Conservation (phyloP, 179 eudicot species). For the Beta lomatogona region DNA sequence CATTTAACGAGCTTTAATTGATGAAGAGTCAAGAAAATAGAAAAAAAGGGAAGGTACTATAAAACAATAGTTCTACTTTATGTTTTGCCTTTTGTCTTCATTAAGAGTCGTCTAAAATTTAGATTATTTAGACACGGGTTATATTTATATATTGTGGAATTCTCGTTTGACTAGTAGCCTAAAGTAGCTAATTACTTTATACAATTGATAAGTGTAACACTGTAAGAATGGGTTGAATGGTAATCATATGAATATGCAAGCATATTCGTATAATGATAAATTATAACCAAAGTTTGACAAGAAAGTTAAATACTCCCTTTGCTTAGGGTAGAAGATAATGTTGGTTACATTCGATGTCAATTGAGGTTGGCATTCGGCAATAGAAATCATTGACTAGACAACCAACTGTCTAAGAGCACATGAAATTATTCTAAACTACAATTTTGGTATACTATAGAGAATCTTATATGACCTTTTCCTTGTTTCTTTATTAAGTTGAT, state of each 20-base stretch:
- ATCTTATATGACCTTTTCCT: constrained; percentile 13
- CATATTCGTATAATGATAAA: constrained; percentile 4
- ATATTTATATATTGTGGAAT: not conserved
- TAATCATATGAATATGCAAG: not conserved
- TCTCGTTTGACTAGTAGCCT: constrained; percentile 9
- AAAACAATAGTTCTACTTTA: not conserved
- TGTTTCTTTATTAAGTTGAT: not conserved
- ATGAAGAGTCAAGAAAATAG: too few species aligned
- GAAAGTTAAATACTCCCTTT: constrained; percentile 4
- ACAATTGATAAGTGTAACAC: not conserved
- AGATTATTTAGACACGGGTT: not conserved
- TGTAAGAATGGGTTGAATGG: not conserved
- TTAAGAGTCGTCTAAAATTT: constrained; percentile 7
- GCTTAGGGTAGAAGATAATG: constrained; percentile 19
- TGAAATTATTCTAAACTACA: constrained; percentile 33
- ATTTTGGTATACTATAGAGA: constrained; percentile 24
- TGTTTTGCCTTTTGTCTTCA: constrained; percentile 17
- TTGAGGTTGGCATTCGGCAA: constrained; percentile 29
- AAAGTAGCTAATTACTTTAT: not conserved
- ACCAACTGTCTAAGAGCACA: constrained; percentile 24
- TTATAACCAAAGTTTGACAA: constrained; percentile 12
- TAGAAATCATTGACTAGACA: constrained; percentile 29
- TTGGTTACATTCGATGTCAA: constrained; percentile 30
- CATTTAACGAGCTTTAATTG: too few species aligned
- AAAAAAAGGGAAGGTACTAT: too few species aligned